phyloP scores from a whole-genome alignment of 2,329 filamentous ascomycete genomes.

The Scolecobasidium constrictum region DNA sequence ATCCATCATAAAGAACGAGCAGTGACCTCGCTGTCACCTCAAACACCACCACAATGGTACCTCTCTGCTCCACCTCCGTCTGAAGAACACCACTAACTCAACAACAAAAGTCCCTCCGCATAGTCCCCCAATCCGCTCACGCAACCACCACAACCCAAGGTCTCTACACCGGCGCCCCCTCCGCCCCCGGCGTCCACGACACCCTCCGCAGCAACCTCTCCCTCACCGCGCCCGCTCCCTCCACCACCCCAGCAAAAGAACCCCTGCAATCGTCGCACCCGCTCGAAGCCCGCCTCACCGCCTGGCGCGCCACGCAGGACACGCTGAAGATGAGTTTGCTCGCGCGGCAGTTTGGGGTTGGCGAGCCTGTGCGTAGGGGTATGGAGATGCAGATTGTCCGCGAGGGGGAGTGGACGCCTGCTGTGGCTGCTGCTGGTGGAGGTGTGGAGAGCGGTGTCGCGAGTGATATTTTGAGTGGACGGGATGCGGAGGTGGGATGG shows the following conservation, averaged over 20 bases:
- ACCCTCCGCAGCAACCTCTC: conserved; percentile 77
- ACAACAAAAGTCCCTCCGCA: conserved; percentile 91
- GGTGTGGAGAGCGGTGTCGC: conserved; percentile 61
- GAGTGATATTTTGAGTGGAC: conserved; percentile 76
- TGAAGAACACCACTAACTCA: no score
- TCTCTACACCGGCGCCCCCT: conserved; percentile 63
- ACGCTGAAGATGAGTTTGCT: conserved; percentile 78
- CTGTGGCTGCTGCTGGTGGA: conserved; percentile 56
- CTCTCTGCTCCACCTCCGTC: no score
- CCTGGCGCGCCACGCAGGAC: conserved; percentile 87
- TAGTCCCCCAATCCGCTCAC: conserved; percentile 64
- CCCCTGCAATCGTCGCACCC: conserved; percentile 65
- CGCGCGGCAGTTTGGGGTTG: conserved; percentile 79
- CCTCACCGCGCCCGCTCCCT: conserved; percentile 32
- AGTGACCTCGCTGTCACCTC: no score
- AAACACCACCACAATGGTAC: no score
- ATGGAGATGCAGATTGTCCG: conserved; percentile 91
- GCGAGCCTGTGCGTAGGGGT: conserved; percentile 79
- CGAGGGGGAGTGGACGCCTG: conserved; percentile 69
- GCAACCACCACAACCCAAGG: conserved; percentile 41
- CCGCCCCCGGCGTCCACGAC: conserved; percentile 87
- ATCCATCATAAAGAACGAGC: no score
- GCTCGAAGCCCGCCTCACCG: conserved; percentile 77
- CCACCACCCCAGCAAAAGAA: conserved; percentile 20
- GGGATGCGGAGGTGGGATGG: conserved; percentile 72